Evolutionary conservation across 495 filamentous ascomycete species (phyloP).

Genomic region (Penicillium paxilli): DNA sequence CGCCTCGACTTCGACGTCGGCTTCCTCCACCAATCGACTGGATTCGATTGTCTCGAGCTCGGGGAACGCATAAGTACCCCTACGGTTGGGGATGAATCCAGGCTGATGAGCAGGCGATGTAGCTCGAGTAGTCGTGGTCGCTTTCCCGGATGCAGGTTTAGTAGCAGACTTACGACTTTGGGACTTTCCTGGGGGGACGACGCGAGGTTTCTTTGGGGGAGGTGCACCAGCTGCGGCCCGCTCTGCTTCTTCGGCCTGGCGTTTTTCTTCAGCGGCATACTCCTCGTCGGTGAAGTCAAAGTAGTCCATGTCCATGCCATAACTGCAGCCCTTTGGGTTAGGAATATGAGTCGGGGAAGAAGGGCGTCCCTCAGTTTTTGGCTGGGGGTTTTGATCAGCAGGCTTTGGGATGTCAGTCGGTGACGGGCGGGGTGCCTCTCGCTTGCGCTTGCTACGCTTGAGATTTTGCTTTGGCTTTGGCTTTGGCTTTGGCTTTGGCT

Average conservation of each 20-base stretch:
- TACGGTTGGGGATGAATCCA: constrained; percentile 7
- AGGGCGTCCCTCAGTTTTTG: no score
- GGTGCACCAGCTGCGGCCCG: neutral
- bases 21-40: constrained; percentile 1
- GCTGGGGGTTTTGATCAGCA: no score
- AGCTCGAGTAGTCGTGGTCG: neutral
- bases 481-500: no score
- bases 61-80: neutral
- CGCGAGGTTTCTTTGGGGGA: neutral
- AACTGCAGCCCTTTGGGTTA: constrained; percentile 44
- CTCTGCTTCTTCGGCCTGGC: neutral
- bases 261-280: constrained; percentile 18
- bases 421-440: no score
- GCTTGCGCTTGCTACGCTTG: constrained; percentile 38
- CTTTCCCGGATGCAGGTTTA: neutral
- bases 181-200: neutral
- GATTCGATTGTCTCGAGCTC: constrained; percentile 11
- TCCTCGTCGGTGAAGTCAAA: constrained; percentile 41
- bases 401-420: no score
- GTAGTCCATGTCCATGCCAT: constrained; percentile 45
- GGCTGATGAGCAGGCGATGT: constrained; percentile 1
- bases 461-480: neutral
- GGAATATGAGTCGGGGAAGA: constrained; percentile 47
- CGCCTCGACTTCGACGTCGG: neutral
- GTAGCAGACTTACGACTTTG: neutral